Evolutionary conservation across 768 basidiomycete species (phyloP), one percentile per base, ranked within the genome.

Genomic region (Tulasnella sp.): DNA sequence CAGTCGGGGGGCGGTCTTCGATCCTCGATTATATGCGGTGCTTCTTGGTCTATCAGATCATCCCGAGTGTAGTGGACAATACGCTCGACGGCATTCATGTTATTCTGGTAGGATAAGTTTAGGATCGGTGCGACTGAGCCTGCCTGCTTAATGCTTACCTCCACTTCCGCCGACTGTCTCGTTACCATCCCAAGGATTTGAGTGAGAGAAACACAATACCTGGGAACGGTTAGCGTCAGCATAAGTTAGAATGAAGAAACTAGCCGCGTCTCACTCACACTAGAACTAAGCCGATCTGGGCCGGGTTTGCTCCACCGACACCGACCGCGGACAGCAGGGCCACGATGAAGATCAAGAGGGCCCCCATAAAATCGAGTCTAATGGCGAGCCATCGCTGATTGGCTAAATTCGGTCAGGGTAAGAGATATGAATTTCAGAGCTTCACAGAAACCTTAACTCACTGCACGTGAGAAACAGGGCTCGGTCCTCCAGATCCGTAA

Each of bases 401-500:
- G 37, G 76, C 78, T 79, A 37, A 26, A n/a, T 29, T 42, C 15
- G 29, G 29, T 26, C 13, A 7, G 4, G 40, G 29, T 23, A 35
- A 77, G 55, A 46, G 16, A 13, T 16, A 40, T 13, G 42, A 0
- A 48, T 20, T 10, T 18, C 46, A 48, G 46, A 48, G 20, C 20
- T 7, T 48, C 15, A 48, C 20, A 40, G 39, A 70, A 35, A 37
- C 71, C 26, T 32, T 37, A 13, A 69, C 78, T 29, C 51, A 79
- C 78, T 88, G 55, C 90, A 87, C 0, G 90, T 90, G 32, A 92
- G 82, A 79, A 88, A 88, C 70, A 92, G 86, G 0, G 92, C 92
- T 32, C 93, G 87, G 81, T 93, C 89, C 83, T 94, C 92, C n/a
- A 92, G 86, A 82, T 94, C 92, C 76, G 92, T 88, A 82, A 88